Percentiles rank a stretch among this genome's conserved stretches.
These are phyloP conservation scores for Ophiostoma quercus DNA, from an alignment of 2,329 filamentous ascomycete species.

Conservation along the genomic window DNA sequence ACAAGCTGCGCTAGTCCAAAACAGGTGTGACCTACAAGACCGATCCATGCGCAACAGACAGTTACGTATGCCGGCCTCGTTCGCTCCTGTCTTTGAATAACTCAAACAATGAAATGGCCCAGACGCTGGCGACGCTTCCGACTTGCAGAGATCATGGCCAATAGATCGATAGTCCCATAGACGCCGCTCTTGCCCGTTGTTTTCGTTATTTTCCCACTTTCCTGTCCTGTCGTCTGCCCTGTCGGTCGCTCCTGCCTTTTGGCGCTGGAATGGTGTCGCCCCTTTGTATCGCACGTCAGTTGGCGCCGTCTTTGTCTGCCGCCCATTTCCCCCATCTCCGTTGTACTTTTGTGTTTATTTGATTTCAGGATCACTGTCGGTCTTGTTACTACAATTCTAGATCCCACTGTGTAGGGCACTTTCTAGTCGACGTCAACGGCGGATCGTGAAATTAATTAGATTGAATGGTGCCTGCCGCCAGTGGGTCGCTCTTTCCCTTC, in stretches of 20 bases:
- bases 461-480: not conserved
- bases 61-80: constrained; percentile 4
- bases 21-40: not conserved
- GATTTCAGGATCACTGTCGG: too few species aligned
- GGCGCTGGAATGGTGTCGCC: not conserved
- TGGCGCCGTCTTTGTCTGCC: not conserved
- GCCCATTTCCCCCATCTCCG: too few species aligned
- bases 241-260: constrained; percentile 5
- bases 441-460: not conserved
- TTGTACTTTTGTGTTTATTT: too few species aligned
- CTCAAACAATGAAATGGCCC: not conserved
- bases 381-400: too few species aligned
- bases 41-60: constrained; percentile 1
- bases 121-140: not conserved
- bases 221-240: not conserved
- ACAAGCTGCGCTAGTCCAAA: not conserved
- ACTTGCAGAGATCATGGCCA: not conserved
- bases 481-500: not conserved
- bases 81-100: not conserved
- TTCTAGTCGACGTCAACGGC: not conserved
- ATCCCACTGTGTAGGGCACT: not conserved
- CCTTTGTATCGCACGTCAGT: not conserved
- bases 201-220: not conserved
- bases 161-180: not conserved
- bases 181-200: not conserved